Evolutionary conservation across 2,329 filamentous ascomycete species (phyloP), one percentile per base, ranked within the genome.

Genomic region (Sporothrix inflata): DNA sequence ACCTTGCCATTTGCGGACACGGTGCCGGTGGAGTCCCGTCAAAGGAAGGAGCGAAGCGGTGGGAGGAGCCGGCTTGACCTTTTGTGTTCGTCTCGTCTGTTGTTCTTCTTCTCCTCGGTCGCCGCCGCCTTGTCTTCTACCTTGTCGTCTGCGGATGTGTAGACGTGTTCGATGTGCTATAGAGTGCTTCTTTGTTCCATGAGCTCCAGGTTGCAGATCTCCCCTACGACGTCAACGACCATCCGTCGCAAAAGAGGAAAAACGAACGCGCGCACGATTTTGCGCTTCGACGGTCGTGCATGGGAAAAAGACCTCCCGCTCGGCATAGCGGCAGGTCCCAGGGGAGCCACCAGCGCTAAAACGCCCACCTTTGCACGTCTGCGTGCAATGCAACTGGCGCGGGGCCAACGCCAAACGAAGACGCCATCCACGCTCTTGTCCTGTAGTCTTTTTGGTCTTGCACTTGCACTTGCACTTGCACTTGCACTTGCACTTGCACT

Each of bases 1-100:
- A 45, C 60, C 38, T 65, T 27, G 12, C 60, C 38, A 65, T 65
- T 65, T 45, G 60, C 38, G 60, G 60, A 42, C 60, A 45, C 45
- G 60, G 27, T 65, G 38, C 60, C 38, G 38, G 38, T 65, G 55
- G 34, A 11, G 60, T 45, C 21, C 60, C 21, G 12, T 8, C 3
- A 14, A 9, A 19, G 14, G 40, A 14, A 42, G 60, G 38, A 65
- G 6, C 30, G 30, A 34, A 6, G 30, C 30, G 30, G 30, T 34
- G 30, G 30, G 30, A 34, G 30, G 30, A 34, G 30, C 30, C 30
- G 30, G 30, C 30, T 34, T 34, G 3, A 34, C 30, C 30, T 57
- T 12, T 30, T 16, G 11, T 30, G 53, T 2, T 5, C 4, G 19
- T 30, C 24, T 57, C 34, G 11, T 57, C 30, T 19, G 1, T 57